These are phyloP conservation scores for Neopestalotiopsis clavispora DNA, from an alignment of 2,329 filamentous ascomycete genomes.

Conservation along the genomic window DNA sequence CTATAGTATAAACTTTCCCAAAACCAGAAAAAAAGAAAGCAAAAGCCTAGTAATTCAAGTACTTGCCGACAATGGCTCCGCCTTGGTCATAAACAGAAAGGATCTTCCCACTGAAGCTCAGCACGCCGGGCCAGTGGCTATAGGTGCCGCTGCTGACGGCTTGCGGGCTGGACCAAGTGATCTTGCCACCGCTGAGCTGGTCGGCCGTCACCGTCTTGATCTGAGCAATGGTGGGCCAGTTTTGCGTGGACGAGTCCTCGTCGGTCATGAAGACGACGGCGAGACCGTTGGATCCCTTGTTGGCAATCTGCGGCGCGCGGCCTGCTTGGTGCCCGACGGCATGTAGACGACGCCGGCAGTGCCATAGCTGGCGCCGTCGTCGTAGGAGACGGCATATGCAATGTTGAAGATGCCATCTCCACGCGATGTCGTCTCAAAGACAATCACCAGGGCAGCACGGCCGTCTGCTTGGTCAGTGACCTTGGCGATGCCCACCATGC, in stretches of 20 bases:
- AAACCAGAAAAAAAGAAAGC: not conserved
- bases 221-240: slow-evolving; percentile 46
- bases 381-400: slow-evolving; percentile 40
- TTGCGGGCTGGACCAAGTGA: slow-evolving; percentile 22
- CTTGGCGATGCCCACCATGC: slow-evolving; percentile 42
- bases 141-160: slow-evolving; percentile 10
- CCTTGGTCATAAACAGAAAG: slow-evolving; percentile 6
- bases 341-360: slow-evolving; percentile 37
- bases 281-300: slow-evolving; percentile 36
- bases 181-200: slow-evolving; percentile 21
- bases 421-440: slow-evolving; percentile 41
- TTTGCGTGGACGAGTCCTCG: slow-evolving; percentile 25
- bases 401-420: slow-evolving; percentile 35
- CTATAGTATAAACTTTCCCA: not conserved
- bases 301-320: slow-evolving; percentile 41
- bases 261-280: slow-evolving; percentile 44
- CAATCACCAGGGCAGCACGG: slow-evolving; percentile 40
- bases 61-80: not conserved
- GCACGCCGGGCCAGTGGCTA: slow-evolving; percentile 17
- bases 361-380: slow-evolving; percentile 41
- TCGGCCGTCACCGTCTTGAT: slow-evolving; percentile 29
- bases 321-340: slow-evolving; percentile 36
- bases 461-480: slow-evolving; percentile 33
- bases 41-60: slow-evolving; percentile 1
- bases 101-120: slow-evolving; percentile 3